phyloP scores from a whole-genome alignment of 108 stramenopile genomes.

The Nitzschia sp. region DNA sequence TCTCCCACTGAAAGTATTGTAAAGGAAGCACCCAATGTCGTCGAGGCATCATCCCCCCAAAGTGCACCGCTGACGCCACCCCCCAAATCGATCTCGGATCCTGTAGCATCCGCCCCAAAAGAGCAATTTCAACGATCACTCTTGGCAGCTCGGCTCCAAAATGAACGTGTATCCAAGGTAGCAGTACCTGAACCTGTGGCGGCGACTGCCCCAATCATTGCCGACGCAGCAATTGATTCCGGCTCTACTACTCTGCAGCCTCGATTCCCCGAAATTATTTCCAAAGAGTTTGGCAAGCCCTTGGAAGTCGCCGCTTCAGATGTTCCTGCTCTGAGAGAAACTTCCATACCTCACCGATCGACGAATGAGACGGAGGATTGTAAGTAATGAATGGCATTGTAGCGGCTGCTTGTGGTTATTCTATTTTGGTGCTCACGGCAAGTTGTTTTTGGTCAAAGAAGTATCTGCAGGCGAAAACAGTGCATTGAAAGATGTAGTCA shows the following conservation, averaged over 20 bases:
- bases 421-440: too few species aligned
- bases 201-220: too few species aligned
- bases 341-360: slow-evolving; percentile 15
- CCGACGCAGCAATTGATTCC: too few species aligned
- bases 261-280: slow-evolving; percentile 17
- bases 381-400: too few species aligned
- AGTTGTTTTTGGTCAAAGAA: too few species aligned
- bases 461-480: too few species aligned
- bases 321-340: slow-evolving; percentile 21
- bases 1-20: neutral
- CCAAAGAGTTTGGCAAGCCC: slow-evolving; percentile 11
- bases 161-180: too few species aligned
- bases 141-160: neutral
- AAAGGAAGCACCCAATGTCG: neutral
- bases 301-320: slow-evolving; percentile 20
- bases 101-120: neutral
- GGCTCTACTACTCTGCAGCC: too few species aligned
- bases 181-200: too few species aligned
- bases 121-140: neutral
- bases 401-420: too few species aligned
- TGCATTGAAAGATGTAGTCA: too few species aligned
- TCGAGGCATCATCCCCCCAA: neutral
- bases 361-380: too few species aligned
- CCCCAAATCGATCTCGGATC: neutral
- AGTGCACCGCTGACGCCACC: neutral